Conservation (phyloP, 2,329 filamentous ascomycete genomes). For the Fusarium sp. region DNA sequence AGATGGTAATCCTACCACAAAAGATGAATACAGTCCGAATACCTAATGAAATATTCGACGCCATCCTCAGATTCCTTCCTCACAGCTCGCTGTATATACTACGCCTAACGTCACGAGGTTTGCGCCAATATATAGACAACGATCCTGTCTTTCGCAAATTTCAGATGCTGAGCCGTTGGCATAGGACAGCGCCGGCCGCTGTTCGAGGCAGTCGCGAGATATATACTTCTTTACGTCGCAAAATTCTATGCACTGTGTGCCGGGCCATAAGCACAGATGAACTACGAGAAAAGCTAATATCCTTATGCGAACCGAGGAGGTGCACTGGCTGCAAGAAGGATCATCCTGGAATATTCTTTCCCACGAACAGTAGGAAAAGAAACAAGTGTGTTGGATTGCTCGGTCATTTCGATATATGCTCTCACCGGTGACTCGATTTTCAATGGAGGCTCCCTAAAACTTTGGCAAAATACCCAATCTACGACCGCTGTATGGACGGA, state of each 20-base stretch:
- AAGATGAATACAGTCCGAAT: background rate
- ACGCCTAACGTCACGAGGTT: background rate
- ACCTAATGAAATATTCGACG: background rate
- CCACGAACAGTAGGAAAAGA: background rate
- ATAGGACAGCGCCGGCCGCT: background rate
- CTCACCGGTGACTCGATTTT: background rate
- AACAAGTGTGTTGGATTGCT: background rate
- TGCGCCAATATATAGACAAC: background rate
- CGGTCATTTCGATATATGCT: background rate
- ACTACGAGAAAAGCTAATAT: background rate
- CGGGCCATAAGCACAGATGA: background rate
- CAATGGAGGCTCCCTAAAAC: background rate
- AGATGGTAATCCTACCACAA: background rate
- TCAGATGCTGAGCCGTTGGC: background rate
- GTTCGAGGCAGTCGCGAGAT: background rate
- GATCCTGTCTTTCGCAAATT: background rate
- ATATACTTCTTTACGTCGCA: background rate
- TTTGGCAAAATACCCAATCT: accelerated
- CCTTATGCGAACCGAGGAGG: background rate
- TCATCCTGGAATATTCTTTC: background rate
- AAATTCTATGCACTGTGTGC: background rate
- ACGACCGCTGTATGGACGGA: background rate
- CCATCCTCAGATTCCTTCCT: background rate
- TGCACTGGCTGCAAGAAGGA: background rate
- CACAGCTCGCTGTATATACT: background rate